Percentiles rank a stretch among this genome's conserved stretches.
Conservation (phyloP, 2,329 filamentous ascomycete genomes). For the Diaporthe vaccinii region DNA sequence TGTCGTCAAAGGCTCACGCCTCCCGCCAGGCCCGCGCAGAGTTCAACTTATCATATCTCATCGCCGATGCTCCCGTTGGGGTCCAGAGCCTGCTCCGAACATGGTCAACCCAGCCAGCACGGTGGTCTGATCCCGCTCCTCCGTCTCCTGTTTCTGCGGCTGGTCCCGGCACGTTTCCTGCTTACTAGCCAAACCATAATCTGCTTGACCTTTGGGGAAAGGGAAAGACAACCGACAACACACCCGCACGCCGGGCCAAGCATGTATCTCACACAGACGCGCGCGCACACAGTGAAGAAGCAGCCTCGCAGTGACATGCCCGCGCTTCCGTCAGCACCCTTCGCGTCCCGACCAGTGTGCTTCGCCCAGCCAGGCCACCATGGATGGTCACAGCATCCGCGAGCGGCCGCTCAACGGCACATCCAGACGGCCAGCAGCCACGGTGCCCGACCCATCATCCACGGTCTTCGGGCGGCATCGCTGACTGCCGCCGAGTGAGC, state of each 20-base stretch:
- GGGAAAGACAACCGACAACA: background rate
- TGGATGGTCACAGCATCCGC: background rate
- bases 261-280: background rate
- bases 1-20: background rate
- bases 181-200: slow-evolving; percentile 22
- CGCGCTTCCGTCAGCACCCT: background rate
- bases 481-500: background rate
- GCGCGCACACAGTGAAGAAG: background rate
- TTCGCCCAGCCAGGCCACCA: background rate
- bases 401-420: slow-evolving; percentile 3
- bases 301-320: background rate
- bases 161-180: slow-evolving; percentile 18
- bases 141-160: slow-evolving; percentile 37
- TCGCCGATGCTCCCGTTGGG: slow-evolving; percentile 9
- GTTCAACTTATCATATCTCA: slow-evolving; percentile 24
- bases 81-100: slow-evolving; percentile 11
- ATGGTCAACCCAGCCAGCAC: slow-evolving; percentile 25
- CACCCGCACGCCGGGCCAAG: background rate
- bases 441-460: background rate
- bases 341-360: background rate
- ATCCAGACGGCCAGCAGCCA: background rate
- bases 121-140: slow-evolving; percentile 38
- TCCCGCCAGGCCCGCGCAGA: background rate
- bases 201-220: background rate
- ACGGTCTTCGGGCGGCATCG: background rate